Evolutionary conservation across 306 rosid genomes (phyloP).

Genomic region (Vigna hirtella): DNA sequence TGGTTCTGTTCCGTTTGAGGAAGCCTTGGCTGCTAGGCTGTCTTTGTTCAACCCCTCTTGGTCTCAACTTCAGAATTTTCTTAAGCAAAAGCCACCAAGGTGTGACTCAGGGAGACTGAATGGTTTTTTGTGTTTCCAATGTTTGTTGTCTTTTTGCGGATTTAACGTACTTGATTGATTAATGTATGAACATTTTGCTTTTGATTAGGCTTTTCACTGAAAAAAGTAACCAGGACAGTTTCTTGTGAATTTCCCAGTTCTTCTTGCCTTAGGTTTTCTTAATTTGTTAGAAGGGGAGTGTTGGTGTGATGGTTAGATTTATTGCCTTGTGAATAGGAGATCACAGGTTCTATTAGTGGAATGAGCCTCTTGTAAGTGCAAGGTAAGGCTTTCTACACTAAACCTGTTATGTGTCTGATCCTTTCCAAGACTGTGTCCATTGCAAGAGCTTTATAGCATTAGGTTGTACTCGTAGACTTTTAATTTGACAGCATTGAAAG

Average conservation of each 20-base stretch:
- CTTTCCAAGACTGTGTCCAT: neutral
- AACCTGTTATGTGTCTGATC: neutral
- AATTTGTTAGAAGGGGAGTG: neutral
- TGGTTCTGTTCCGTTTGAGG: slow-evolving; percentile 96
- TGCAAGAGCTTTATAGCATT: neutral
- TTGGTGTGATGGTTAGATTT: neutral
- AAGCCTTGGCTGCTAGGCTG: slow-evolving; percentile 92
- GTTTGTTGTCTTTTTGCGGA: slow-evolving; percentile 28
- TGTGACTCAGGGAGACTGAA: slow-evolving; percentile 34
- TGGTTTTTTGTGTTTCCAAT: neutral
- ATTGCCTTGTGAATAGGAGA: neutral
- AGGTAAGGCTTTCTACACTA: neutral
- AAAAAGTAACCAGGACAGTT: neutral
- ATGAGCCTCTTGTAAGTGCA: neutral
- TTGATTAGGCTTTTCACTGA: neutral
- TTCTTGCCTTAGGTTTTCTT: slow-evolving; percentile 6
- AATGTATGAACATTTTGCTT: slow-evolving; percentile 5
- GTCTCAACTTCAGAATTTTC: slow-evolving; percentile 84
- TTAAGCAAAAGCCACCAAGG: slow-evolving; percentile 81
- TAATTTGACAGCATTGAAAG: neutral
- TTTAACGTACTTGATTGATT: neutral
- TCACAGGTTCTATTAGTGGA: neutral
- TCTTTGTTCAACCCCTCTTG: slow-evolving; percentile 84
- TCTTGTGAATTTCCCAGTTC: neutral
- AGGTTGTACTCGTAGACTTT: neutral